phyloP scores from a whole-genome alignment of 176 grass and related monocot species.

The Rhynchospora pubera region DNA sequence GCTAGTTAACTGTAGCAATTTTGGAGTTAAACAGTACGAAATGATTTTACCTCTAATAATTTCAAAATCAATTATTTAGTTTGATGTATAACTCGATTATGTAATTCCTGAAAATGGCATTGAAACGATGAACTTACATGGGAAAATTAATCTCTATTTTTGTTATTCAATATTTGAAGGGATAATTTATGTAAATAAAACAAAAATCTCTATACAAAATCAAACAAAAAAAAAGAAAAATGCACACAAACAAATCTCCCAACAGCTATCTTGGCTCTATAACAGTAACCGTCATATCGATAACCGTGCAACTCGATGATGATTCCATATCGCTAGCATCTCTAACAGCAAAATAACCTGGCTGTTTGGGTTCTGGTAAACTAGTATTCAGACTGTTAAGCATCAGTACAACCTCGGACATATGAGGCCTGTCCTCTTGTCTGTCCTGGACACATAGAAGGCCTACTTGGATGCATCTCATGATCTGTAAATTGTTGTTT shows the following conservation, averaged over 20 bases:
- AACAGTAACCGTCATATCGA: constrained; percentile 46
- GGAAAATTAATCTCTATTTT: background rate
- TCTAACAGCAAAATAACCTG: constrained; percentile 35
- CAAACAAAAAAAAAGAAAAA: constrained; percentile 1
- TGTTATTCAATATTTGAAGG: background rate
- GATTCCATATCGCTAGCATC: constrained; percentile 30
- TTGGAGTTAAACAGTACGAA: too few species aligned
- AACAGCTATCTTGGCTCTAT: constrained; percentile 34
- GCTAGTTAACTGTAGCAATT: too few species aligned
- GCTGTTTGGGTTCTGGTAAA: constrained; percentile 41
- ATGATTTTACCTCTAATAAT: too few species aligned
- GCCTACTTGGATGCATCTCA: constrained; percentile 58
- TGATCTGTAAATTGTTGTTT: constrained; percentile 22
- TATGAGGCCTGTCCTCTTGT: constrained; percentile 48
- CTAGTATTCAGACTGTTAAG: constrained; percentile 34
- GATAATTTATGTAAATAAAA: too few species aligned
- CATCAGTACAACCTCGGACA: constrained; percentile 48
- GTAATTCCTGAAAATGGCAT: too few species aligned
- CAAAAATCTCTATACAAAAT: constrained; percentile 1
- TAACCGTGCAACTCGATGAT: constrained; percentile 35
- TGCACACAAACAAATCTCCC: background rate
- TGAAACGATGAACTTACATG: too few species aligned
- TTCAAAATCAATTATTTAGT: too few species aligned
- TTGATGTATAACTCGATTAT: too few species aligned
- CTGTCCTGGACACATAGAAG: constrained; percentile 68